These are phyloP conservation scores for Phlebiopsis flavidoalba DNA, from an alignment of 768 basidiomycete genomes.

Conservation along the genomic window DNA sequence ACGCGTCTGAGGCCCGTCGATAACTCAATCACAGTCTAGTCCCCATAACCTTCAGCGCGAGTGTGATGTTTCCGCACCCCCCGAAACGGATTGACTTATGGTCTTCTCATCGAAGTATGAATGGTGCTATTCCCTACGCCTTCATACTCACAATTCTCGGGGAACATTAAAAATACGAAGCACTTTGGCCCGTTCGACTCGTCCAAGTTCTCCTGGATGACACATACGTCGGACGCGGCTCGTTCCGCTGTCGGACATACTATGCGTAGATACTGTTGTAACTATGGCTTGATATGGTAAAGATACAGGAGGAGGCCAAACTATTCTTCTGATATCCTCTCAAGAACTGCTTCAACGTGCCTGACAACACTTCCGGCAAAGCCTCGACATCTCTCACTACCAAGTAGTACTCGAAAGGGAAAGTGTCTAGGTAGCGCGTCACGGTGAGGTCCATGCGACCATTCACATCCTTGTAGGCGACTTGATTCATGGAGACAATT, in stretches of 20 bases:
- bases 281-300: not conserved
- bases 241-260: conserved; percentile 20
- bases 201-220: not conserved
- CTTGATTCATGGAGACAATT: conserved; percentile 91
- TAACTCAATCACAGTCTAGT: not conserved
- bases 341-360: conserved; percentile 89
- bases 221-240: conserved; percentile 10
- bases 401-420: conserved; percentile 97
- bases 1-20: not conserved
- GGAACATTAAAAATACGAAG: conserved; percentile 12
- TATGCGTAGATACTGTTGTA: not conserved
- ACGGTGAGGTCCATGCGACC: conserved; percentile 85
- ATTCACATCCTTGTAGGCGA: conserved; percentile 75
- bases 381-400: conserved; percentile 89
- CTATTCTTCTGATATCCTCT: conserved; percentile 70
- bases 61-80: not conserved
- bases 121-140: conserved; percentile 4
- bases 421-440: conserved; percentile 88
- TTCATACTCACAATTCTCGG: conserved; percentile 4
- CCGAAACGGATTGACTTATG: not conserved
- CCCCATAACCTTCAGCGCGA: not conserved
- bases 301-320: not conserved
- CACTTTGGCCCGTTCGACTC: conserved; percentile 15
- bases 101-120: not conserved
- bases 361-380: conserved; percentile 83